These are phyloP conservation scores for Arthrobotrys entomopaga DNA, from an alignment of 2,329 filamentous ascomycete species.

Conservation along the genomic window DNA sequence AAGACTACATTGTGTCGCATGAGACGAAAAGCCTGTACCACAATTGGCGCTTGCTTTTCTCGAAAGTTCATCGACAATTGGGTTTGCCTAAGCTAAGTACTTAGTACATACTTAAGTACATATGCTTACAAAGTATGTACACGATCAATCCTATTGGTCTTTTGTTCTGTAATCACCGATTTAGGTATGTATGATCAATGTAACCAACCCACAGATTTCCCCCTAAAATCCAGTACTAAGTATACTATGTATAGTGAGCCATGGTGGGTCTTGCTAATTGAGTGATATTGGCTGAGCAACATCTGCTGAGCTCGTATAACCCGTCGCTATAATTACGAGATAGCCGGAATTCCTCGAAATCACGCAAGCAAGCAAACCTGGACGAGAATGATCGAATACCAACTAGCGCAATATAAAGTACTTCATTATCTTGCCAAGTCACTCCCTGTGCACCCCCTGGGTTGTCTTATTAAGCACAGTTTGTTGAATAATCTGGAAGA, in stretches of 20 bases:
- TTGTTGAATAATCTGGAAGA: too few species aligned
- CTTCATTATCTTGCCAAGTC: neutral
- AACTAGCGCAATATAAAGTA: too few species aligned
- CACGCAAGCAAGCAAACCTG: neutral
- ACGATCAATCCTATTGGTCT: too few species aligned
- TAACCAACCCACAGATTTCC: too few species aligned
- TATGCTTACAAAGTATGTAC: too few species aligned
- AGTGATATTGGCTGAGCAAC: neutral
- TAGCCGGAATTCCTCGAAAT: conserved; percentile 1
- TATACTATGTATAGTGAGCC: too few species aligned
- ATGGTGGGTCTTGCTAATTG: neutral
- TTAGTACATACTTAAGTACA: too few species aligned
- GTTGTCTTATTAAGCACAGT: too few species aligned
- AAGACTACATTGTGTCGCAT: conserved; percentile 44
- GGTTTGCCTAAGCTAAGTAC: neutral
- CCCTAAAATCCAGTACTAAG: too few species aligned
- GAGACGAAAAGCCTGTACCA: conserved; percentile 47
- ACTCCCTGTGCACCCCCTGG: too few species aligned
- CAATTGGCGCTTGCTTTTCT: conserved; percentile 41
- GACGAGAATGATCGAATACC: neutral
- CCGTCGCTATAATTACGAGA: neutral
- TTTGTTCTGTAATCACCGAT: too few species aligned
- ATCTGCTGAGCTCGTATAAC: neutral
- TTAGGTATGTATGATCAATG: too few species aligned
- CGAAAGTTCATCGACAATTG: conserved; percentile 6